These are phyloP conservation scores for Hymenoscyphus fraxineus DNA, from an alignment of 2,329 filamentous ascomycete genomes.

Conservation along the genomic window DNA sequence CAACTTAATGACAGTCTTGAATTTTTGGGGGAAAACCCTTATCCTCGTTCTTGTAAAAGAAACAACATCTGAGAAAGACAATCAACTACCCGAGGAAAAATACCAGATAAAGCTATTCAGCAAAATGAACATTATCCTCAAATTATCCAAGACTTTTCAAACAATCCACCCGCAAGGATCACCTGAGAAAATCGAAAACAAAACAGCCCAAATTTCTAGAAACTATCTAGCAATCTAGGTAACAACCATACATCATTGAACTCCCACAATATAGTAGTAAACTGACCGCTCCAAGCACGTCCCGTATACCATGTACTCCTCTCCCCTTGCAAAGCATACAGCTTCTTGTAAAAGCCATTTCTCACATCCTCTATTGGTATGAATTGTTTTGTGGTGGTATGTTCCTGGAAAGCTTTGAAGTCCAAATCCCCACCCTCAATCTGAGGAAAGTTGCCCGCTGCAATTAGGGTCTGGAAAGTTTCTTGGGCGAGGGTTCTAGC, in stretches of 20 bases:
- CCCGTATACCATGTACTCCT: not conserved
- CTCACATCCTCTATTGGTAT: not conserved
- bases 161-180: too few species aligned
- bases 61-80: too few species aligned
- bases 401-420: not conserved
- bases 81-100: too few species aligned
- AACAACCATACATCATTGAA: not conserved
- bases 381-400: not conserved
- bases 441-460: not conserved
- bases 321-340: constrained; percentile 3
- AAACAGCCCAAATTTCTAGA: not conserved
- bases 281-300: not conserved
- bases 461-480: not conserved
- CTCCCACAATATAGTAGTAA: not conserved
- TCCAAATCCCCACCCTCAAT: not conserved
- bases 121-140: too few species aligned
- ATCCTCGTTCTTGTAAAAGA: too few species aligned
- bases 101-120: too few species aligned
- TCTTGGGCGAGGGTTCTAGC: not conserved
- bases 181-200: too few species aligned
- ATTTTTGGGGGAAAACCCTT: too few species aligned
- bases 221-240: not conserved
- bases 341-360: constrained; percentile 5
- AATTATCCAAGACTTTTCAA: too few species aligned
- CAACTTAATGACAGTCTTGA: too few species aligned